Evolutionary conservation across 352 stramenopile genomes (phyloP).

Genomic region (Pythium aquatile): DNA sequence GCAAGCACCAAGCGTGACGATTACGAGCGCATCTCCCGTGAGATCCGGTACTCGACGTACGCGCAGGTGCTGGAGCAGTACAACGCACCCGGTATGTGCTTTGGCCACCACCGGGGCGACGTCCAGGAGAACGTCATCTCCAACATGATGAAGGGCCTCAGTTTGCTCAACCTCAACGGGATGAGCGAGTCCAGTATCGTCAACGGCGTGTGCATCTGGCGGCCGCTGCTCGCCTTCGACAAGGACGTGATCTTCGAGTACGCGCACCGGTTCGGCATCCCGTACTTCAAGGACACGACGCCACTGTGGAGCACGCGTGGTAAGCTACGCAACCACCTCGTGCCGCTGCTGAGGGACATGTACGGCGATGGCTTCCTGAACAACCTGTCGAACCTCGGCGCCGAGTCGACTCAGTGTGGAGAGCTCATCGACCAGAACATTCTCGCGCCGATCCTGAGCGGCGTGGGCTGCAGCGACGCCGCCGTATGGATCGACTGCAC

Average conservation of each 20-base stretch:
- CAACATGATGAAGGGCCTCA: constrained; percentile 95
- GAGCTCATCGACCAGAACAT: constrained; percentile 62
- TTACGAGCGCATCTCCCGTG: constrained; percentile 93
- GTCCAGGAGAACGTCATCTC: constrained; percentile 98
- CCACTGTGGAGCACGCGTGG: constrained; percentile 95
- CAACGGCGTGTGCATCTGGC: constrained; percentile 85
- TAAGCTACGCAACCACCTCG: constrained; percentile 93
- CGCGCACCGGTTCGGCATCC: constrained; percentile 93
- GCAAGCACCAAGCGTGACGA: constrained; percentile 92
- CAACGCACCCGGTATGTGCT: constrained; percentile 89
- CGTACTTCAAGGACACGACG: constrained; percentile 98
- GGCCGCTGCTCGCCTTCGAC: constrained; percentile 92
- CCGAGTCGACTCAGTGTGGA: constrained; percentile 77
- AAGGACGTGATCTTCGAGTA: constrained; percentile 96
- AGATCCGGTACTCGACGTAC: constrained; percentile 95
- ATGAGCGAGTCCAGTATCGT: constrained; percentile 87
- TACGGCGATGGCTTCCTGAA: constrained; percentile 91
- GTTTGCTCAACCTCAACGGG: constrained; percentile 92
- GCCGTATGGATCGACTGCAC: constrained; percentile 73
- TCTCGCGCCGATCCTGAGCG: constrained; percentile 59
- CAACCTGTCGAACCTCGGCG: constrained; percentile 76
- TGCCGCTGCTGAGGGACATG: constrained; percentile 94
- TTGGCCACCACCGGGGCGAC: constrained; percentile 96
- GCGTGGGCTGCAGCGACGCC: constrained; percentile 51
- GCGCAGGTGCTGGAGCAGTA: constrained; percentile 74